Evolutionary conservation across 352 stramenopile species (phyloP), one percentile per base, ranked within the genome.

Genomic region (Pythium dissotocum): DNA sequence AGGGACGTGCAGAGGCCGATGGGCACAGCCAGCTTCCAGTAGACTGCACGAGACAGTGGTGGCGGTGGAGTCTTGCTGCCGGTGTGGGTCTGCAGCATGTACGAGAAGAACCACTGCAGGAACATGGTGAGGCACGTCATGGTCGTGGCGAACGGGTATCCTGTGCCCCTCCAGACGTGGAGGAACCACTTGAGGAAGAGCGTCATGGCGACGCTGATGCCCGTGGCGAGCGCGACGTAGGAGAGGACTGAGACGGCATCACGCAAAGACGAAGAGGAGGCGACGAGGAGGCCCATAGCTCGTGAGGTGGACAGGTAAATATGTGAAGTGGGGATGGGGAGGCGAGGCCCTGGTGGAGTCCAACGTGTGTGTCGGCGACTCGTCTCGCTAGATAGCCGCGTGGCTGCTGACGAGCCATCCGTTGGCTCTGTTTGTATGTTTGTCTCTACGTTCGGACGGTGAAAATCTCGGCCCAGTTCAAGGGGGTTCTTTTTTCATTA

Each of bases 101-200:
- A 62, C 2, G 84, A 91, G 26, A 90, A 67, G 44, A 82, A 14
- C 61, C 80, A 87, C 71, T 91, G 90, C 73, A 89, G 71, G 49
- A 87, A 81, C 85, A 91, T 93, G 72, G 89, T 87, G 63, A 87
- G 69, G 56, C 77, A 87, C 51, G 83, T 90, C 78, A 93, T 90
- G 28, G 83, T 89, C 13, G 84, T 89, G 5, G 81, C 77, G 65
- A 90, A 91, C 44, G 83, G 83, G 62, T 85, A 91, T 16, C 85
- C 85, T 21, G 75, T 73, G 58, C 77, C 74, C n/a, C 70, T 71
- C 80, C 80, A 93, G 13, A 87, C 78, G 33, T 80, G 80, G 44
- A 93, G 59, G 49, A 93, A 91, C 83, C 83, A 91, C 66, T 91
- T 91, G 76, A 90, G 89, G 53, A 91, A 91, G 28, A 91, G 77